Evolutionary conservation across 495 filamentous ascomycete species (phyloP).

Genomic region (Tricharina praecox): DNA sequence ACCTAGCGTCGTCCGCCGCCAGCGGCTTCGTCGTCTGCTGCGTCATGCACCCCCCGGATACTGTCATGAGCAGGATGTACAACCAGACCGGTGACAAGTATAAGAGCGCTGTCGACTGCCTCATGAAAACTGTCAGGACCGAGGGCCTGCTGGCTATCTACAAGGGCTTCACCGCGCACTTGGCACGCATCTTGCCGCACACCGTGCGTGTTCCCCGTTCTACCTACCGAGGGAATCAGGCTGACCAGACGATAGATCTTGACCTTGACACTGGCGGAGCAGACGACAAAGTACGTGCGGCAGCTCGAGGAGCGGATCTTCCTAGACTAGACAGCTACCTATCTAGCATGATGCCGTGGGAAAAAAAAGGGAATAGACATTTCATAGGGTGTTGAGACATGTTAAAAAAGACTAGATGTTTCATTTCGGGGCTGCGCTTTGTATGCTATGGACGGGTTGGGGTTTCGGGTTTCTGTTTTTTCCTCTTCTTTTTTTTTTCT

Average conservation of each 20-base stretch:
- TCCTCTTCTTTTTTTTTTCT: too few species aligned
- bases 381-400: too few species aligned
- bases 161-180: constrained; percentile 91
- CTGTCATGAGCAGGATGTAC: constrained; percentile 97
- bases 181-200: constrained; percentile 86
- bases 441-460: too few species aligned
- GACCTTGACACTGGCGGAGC: constrained; percentile 83
- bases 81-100: constrained; percentile 98
- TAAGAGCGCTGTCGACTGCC: constrained; percentile 76
- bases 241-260: constrained; percentile 42
- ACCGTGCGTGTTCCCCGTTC: constrained; percentile 39
- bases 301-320: constrained; percentile 51
- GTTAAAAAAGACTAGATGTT: too few species aligned
- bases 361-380: too few species aligned
- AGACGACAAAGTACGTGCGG: constrained; percentile 83
- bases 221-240: background rate
- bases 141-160: constrained; percentile 90
- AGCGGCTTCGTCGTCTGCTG: constrained; percentile 95
- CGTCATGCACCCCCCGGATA: constrained; percentile 98
- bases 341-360: too few species aligned
- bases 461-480: too few species aligned
- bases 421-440: too few species aligned
- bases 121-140: constrained; percentile 75
- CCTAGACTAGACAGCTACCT: background rate
- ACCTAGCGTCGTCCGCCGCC: constrained; percentile 71